Evolutionary conservation across 73 alveolate species (phyloP).

Genomic region (Breviolum minutum): DNA sequence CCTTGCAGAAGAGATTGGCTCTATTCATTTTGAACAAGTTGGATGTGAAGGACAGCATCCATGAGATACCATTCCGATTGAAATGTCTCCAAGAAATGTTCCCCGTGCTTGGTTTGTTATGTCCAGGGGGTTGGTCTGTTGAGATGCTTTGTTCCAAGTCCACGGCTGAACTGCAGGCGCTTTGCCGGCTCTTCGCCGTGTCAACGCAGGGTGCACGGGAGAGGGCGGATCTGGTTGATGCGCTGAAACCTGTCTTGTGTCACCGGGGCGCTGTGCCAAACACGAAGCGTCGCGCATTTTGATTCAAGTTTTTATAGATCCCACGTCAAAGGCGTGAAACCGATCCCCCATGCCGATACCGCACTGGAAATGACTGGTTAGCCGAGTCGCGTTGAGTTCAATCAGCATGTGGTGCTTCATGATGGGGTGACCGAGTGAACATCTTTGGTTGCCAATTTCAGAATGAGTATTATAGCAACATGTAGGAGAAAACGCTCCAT

Average conservation of each 20-base stretch:
- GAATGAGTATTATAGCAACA: too few relatives aligned
- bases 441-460: too few relatives aligned
- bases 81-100: not conserved
- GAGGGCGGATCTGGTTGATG: not conserved
- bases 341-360: too few relatives aligned
- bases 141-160: not conserved
- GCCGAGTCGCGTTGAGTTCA: too few relatives aligned
- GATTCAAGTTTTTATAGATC: too few relatives aligned
- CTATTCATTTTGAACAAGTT: not conserved
- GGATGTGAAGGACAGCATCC: not conserved
- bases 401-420: too few relatives aligned
- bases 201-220: not conserved
- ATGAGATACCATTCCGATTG: not conserved
- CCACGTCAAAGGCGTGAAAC: too few relatives aligned
- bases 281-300: too few relatives aligned
- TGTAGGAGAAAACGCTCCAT: too few relatives aligned
- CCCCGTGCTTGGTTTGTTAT: not conserved
- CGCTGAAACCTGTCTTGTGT: not conserved
- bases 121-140: not conserved
- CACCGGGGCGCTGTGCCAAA: not conserved
- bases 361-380: too few relatives aligned
- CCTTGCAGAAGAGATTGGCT: not conserved
- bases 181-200: not conserved
- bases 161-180: not conserved
- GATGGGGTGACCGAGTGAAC: too few relatives aligned